Conservation (phyloP, 768 basidiomycete genomes). For the Dictyophora rubrovolvata region DNA sequence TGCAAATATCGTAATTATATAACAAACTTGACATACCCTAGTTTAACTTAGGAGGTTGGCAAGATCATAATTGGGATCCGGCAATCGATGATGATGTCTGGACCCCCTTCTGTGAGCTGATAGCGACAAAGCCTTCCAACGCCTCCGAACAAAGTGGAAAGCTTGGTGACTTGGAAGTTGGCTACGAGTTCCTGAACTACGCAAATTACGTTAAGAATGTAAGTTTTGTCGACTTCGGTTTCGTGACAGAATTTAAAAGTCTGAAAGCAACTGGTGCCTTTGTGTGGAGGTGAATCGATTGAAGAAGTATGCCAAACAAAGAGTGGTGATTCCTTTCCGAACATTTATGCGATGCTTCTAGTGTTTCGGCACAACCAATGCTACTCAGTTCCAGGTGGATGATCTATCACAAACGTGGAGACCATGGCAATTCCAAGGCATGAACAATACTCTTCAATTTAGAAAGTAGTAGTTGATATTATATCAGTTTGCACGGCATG, state of each 20-base stretch:
- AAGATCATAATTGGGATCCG: constrained; percentile 82
- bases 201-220: constrained; percentile 69
- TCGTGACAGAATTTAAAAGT: not conserved
- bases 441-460: not conserved
- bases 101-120: constrained; percentile 3
- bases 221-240: constrained; percentile 7
- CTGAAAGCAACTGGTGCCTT: constrained; percentile 28
- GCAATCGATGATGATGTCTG: constrained; percentile 11
- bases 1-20: constrained; percentile 1
- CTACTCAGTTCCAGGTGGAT: constrained; percentile 49
- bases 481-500: constrained; percentile 75
- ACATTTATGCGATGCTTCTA: constrained; percentile 20
- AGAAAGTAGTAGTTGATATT: not conserved
- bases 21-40: not conserved
- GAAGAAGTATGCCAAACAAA: constrained; percentile 34
- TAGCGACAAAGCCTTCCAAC: constrained; percentile 4
- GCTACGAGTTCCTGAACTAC: constrained; percentile 59
- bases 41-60: constrained; percentile 51
- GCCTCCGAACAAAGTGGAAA: not conserved
- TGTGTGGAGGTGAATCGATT: constrained; percentile 38
- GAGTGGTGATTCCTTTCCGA: not conserved
- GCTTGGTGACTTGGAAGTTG: constrained; percentile 35
- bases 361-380: constrained; percentile 84
- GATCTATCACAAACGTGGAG: constrained; percentile 71
- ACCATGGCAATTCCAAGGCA: constrained; percentile 69